phyloP scores from a whole-genome alignment of 768 basidiomycete species.

The Mycena vitilis region DNA sequence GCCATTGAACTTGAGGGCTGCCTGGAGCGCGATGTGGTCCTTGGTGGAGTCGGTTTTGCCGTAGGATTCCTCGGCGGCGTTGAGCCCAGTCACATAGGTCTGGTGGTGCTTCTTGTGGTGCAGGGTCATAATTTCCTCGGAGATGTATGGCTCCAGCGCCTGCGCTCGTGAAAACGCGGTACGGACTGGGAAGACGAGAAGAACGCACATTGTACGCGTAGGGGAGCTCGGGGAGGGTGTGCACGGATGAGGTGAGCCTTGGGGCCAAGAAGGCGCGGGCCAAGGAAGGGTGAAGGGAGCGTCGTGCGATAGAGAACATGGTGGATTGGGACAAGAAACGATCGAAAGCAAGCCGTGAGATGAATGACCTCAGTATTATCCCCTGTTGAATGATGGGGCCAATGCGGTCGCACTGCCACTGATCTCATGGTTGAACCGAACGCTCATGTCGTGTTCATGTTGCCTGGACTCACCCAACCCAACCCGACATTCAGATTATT shows the following conservation, averaged over 20 bases:
- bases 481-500: too few relatives aligned
- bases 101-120: constrained; percentile 95
- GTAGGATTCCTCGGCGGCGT: constrained; percentile 91
- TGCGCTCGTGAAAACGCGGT: constrained; percentile 37
- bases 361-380: constrained; percentile 4
- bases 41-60: constrained; percentile 71
- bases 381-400: not conserved
- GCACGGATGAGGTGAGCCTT: constrained; percentile 58
- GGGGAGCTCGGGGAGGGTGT: constrained; percentile 84
- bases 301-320: constrained; percentile 65
- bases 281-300: constrained; percentile 55
- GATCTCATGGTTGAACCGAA: not conserved
- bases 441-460: not conserved
- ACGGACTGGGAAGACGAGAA: constrained; percentile 12
- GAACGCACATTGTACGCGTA: constrained; percentile 81
- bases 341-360: not conserved
- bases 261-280: constrained; percentile 59
- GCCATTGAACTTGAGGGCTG: constrained; percentile 98
- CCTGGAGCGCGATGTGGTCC: constrained; percentile 85
- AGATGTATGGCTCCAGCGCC: constrained; percentile 93
- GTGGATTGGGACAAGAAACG: constrained; percentile 19
- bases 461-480: not conserved
- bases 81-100: constrained; percentile 94
- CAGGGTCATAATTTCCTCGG: constrained; percentile 91
- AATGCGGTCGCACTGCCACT: not conserved